These are phyloP conservation scores for Globisporangium abappressorium DNA, from an alignment of 352 stramenopile species.

Conservation along the genomic window DNA sequence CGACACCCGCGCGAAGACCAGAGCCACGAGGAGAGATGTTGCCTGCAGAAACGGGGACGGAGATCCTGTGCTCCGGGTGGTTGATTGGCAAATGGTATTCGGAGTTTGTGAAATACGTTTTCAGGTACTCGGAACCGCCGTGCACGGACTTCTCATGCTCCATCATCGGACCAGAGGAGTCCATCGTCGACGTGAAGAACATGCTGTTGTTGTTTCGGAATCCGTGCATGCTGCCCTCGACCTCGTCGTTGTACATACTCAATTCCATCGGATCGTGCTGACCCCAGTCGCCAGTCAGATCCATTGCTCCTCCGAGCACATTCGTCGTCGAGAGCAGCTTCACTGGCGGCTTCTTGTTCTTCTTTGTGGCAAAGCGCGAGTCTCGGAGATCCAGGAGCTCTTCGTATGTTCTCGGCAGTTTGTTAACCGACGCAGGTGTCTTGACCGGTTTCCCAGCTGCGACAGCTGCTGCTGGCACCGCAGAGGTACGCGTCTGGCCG, in stretches of 20 bases:
- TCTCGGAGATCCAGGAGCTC: constrained; percentile 72
- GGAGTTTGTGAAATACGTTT: constrained; percentile 62
- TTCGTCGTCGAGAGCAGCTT: constrained; percentile 46
- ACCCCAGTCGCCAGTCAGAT: constrained; percentile 54
- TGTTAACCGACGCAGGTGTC: constrained; percentile 29
- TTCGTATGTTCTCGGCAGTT: constrained; percentile 72
- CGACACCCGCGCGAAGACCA: constrained; percentile 20
- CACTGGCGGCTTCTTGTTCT: constrained; percentile 68
- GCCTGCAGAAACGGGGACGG: constrained; percentile 29
- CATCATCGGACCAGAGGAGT: constrained; percentile 14
- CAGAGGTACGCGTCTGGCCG: constrained; percentile 52
- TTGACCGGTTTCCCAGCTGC: constrained; percentile 56
- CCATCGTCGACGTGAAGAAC: constrained; percentile 37
- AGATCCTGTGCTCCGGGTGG: constrained; percentile 64
- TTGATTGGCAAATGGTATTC: constrained; percentile 73
- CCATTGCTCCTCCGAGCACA: constrained; percentile 50
- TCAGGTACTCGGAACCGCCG: constrained; percentile 68
- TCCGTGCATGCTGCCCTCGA: constrained; percentile 17
- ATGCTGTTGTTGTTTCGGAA: constrained; percentile 22
- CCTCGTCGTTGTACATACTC: constrained; percentile 31
- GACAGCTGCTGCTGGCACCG: constrained; percentile 38
- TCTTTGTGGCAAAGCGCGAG: constrained; percentile 74
- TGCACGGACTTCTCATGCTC: constrained; percentile 58
- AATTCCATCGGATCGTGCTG: constrained; percentile 22
- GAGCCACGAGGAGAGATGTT: constrained; percentile 50